phyloP scores from a whole-genome alignment of 805 yeast genomes.

The Teunomyces gatunensis region DNA sequence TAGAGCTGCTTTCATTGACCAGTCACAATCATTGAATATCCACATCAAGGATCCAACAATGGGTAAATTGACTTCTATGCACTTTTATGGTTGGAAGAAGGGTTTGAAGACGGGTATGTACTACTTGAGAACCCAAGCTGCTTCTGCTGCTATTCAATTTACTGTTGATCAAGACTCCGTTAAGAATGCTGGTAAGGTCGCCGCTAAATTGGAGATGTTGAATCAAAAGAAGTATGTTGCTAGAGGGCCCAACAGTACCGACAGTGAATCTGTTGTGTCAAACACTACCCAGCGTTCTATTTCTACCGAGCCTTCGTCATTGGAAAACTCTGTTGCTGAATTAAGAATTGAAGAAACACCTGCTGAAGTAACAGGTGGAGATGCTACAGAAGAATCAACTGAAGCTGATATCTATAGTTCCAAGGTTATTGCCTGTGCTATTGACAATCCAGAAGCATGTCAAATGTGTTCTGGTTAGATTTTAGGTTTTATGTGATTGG shows the following conservation, averaged over 20 bases:
- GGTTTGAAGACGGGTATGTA: conserved; percentile 99
- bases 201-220: conserved; percentile 39
- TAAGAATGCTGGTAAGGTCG: conserved; percentile 35
- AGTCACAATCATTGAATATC: conserved; percentile 89
- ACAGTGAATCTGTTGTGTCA: conserved; percentile 8
- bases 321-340: conserved; percentile 48
- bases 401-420: conserved; percentile 87
- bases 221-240: conserved; percentile 37
- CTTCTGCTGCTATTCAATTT: conserved; percentile 94
- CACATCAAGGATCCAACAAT: conserved; percentile 87
- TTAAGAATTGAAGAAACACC: conserved; percentile 33
- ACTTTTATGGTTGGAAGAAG: conserved; percentile 97
- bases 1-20: conserved; percentile 78
- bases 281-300: conserved; percentile 20
- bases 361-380: conserved; percentile 14
- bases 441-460: conserved; percentile 95
- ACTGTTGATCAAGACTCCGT: conserved; percentile 47
- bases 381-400: conserved; percentile 10
- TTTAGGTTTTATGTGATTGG: background rate
- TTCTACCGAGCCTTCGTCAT: conserved; percentile 40
- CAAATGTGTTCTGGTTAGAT: conserved; percentile 97
- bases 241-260: conserved; percentile 11
- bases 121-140: conserved; percentile 91
- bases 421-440: conserved; percentile 94
- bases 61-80: conserved; percentile 97